Conservation (phyloP, 2,329 filamentous ascomycete genomes). For the Cladosporium sp. region DNA sequence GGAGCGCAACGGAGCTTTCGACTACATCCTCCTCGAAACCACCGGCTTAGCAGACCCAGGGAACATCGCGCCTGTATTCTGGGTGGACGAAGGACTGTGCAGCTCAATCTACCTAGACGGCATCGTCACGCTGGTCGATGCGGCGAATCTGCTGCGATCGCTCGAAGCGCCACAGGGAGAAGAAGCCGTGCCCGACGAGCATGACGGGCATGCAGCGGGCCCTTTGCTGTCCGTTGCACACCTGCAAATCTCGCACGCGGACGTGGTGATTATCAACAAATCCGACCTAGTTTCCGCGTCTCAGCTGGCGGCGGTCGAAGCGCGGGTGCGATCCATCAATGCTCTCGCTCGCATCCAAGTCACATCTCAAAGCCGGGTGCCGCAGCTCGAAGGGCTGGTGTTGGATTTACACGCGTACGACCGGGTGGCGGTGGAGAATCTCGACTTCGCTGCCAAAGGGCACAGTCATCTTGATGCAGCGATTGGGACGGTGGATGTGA, state of each 20-base stretch:
- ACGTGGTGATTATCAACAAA: constrained; percentile 94
- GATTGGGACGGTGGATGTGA: constrained; percentile 77
- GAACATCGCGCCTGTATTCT: constrained; percentile 92
- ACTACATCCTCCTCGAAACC: constrained; percentile 96
- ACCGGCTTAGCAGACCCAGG: constrained; percentile 93
- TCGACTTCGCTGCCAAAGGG: constrained; percentile 70
- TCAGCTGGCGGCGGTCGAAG: constrained; percentile 65
- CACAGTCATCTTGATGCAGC: constrained; percentile 89
- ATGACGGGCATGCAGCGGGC: constrained; percentile 37
- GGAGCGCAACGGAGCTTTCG: constrained; percentile 88
- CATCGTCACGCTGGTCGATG: constrained; percentile 92
- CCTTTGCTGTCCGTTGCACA: constrained; percentile 86
- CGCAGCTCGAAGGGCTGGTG: constrained; percentile 77
- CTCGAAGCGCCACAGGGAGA: constrained; percentile 61
- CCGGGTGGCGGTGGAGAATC: constrained; percentile 58
- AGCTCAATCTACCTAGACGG: constrained; percentile 96
- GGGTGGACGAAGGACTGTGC: constrained; percentile 92
- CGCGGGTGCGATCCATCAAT: constrained; percentile 80
- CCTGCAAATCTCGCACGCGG: constrained; percentile 92
- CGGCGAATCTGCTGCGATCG: constrained; percentile 80
- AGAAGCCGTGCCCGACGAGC: constrained; percentile 20
- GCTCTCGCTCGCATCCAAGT: constrained; percentile 78
- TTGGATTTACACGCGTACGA: constrained; percentile 93
- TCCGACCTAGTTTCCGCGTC: constrained; percentile 70
- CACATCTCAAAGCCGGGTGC: constrained; percentile 75